Evolutionary conservation across 1,284 basidiomycete species (phyloP), one percentile per base, ranked within the genome.

Genomic region (Trametes sp.): DNA sequence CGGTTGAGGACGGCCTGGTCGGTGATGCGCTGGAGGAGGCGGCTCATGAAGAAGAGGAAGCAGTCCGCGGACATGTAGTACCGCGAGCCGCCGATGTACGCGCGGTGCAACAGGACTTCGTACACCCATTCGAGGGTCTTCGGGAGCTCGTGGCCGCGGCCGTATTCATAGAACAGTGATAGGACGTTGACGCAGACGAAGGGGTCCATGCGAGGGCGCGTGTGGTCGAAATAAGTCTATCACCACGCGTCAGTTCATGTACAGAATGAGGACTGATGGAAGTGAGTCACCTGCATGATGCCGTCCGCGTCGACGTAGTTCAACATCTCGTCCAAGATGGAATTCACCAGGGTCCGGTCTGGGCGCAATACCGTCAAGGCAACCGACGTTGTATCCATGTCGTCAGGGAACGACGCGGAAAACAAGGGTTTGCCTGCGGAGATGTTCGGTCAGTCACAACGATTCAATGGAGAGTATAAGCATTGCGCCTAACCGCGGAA

Each of bases 311-410:
- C 79, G 9, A 80, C 71, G 58, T 82, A 82, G 41, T 77, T 69
- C 8, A 86, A 75, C 79, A 86, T 86, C 57, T 86, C 83, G 64
- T 86, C 80, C 76, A 87, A 81, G 10, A 86, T 77, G 6, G 79
- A 78, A 41, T 75, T 71, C 21, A 77, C 77, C 8, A 78, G 66
- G n/a, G 69, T 70, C 31, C 72, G 70, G 57, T 78, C 75, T 7
- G 72, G 72, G 44, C 75, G 75, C 23, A 78, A 69, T 24, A 82
- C 76, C 2, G 78, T 82, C 16, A 84, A 70, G 26, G 75, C 84
- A 19, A 85, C 66, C 4, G 84, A 84, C 0, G 84, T 86, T 10
- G 83, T 84, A 64, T 86, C 84, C 33, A 84, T 70, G 69, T 86
- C 84, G 63, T 75, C 78, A 0, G 84, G 66, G 54, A 68, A 68